These are phyloP conservation scores for Fusarium cicatricum DNA, from an alignment of 2,329 filamentous ascomycete genomes.

Conservation along the genomic window DNA sequence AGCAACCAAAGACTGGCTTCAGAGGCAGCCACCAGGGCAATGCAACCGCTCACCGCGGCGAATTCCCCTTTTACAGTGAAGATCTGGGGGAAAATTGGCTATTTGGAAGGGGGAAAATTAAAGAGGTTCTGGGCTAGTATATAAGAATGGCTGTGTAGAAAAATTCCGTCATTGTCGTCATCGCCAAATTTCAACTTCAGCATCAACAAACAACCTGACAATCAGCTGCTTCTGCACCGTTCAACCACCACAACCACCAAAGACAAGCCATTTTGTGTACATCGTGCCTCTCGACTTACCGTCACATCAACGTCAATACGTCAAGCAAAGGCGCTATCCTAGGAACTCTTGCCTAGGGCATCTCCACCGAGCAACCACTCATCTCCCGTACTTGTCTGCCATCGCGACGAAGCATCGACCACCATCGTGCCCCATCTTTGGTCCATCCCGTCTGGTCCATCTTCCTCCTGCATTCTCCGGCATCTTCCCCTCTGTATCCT, in stretches of 20 bases:
- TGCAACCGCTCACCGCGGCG: background rate
- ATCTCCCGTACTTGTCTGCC: constrained; percentile 4
- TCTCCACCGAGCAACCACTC: constrained; percentile 18
- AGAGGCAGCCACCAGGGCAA: background rate
- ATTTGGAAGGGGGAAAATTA: background rate
- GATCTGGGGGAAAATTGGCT: background rate
- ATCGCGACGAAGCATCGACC: constrained; percentile 5
- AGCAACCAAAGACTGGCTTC: constrained; percentile 4
- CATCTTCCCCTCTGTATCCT: constrained; percentile 26
- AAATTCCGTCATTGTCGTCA: constrained; percentile 11
- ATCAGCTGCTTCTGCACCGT: constrained; percentile 27
- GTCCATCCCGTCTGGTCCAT: constrained; percentile 5
- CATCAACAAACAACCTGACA: constrained; percentile 31
- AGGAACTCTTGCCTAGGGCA: constrained; percentile 14
- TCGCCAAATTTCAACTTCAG: background rate
- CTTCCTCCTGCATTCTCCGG: constrained; percentile 24
- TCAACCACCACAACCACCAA: constrained; percentile 4
- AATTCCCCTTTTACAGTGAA: background rate
- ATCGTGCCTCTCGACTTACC: constrained; percentile 14
- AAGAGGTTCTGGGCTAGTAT: constrained; percentile 19
- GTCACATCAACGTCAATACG: constrained; percentile 29
- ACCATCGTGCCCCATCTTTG: constrained; percentile 2
- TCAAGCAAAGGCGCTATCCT: constrained; percentile 18
- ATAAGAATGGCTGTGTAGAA: constrained; percentile 26
- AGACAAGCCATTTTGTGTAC: background rate